Conservation (phyloP, 495 filamentous ascomycete species). For the Glutinoglossum americanum region DNA sequence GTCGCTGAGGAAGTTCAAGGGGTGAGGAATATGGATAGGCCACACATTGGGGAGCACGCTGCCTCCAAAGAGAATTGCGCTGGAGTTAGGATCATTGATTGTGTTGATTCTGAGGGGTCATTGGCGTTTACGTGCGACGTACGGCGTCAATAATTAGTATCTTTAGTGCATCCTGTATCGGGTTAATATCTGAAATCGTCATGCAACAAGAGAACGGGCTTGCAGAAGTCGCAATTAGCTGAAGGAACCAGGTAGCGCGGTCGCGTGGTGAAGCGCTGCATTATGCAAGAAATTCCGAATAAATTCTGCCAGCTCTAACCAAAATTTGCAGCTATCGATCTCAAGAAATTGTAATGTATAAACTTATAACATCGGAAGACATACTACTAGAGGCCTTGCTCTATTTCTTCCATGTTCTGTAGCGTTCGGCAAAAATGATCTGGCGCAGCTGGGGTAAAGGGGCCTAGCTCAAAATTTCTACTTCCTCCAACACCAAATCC, state of each 20-base stretch:
- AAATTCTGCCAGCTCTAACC: background rate
- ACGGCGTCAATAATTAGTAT: background rate
- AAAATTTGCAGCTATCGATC: background rate
- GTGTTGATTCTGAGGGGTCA: background rate
- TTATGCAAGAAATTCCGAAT: background rate
- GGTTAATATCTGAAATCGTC: background rate
- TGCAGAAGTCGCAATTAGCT: background rate
- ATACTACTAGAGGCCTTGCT: background rate
- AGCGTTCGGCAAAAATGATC: background rate
- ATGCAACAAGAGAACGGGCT: background rate
- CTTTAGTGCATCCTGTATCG: background rate
- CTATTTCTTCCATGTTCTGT: background rate
- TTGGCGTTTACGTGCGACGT: background rate
- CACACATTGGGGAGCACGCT: too few species aligned
- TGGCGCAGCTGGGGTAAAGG: background rate
- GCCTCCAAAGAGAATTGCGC: background rate
- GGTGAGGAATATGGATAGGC: background rate
- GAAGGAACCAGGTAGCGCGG: background rate
- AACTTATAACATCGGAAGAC: background rate
- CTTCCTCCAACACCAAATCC: background rate
- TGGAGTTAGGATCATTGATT: background rate
- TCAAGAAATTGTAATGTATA: background rate
- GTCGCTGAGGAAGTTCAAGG: constrained; percentile 51
- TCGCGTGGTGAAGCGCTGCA: background rate
- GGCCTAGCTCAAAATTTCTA: constrained; percentile 3